These are phyloP conservation scores for Zanthoxylum bungeanum DNA, from an alignment of 345 rosid species.

Conservation along the genomic window DNA sequence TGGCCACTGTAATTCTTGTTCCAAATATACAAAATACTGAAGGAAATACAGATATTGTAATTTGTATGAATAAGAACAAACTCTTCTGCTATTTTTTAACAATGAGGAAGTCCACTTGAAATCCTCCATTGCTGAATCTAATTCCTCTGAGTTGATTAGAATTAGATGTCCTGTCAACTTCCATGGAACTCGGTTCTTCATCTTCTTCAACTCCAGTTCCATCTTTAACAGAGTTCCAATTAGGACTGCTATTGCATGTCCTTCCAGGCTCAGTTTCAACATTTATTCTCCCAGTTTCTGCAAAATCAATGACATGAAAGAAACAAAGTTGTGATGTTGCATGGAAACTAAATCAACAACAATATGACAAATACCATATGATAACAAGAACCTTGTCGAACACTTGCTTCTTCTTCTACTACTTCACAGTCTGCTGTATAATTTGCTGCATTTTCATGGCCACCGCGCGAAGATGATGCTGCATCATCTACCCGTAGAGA, in stretches of 20 bases:
- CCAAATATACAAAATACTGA: no score
- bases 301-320: not conserved
- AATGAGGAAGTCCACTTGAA: not conserved
- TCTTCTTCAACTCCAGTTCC: not conserved
- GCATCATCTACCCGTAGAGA: not conserved
- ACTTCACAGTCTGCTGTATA: not conserved
- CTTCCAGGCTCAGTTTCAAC: not conserved
- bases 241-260: not conserved
- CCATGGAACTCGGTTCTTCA: not conserved
- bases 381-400: not conserved
- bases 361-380: not conserved
- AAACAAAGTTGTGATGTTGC: not conserved
- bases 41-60: not conserved
- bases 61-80: not conserved
- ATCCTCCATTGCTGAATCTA: not conserved
- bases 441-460: not conserved
- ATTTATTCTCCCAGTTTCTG: not conserved
- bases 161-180: not conserved
- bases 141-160: not conserved
- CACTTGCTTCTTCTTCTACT: not conserved
- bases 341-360: not conserved
- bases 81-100: not conserved
- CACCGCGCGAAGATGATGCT: not conserved
- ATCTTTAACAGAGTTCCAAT: not conserved
- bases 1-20: not conserved